Conservation (phyloP, 2,329 filamentous ascomycete genomes). For the Dendryphion nanum region DNA sequence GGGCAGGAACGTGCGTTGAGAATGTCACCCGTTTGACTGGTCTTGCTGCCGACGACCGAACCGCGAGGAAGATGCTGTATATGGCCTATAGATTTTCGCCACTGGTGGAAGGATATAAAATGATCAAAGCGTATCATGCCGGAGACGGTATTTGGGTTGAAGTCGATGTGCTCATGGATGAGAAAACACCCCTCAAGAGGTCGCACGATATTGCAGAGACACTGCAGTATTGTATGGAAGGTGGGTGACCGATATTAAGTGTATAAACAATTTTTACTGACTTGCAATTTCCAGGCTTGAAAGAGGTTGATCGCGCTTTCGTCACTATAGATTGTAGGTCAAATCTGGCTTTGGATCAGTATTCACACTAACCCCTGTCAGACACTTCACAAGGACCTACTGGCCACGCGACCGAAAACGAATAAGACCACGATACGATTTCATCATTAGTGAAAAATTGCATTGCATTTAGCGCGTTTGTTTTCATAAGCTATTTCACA, state of each 20-base stretch:
- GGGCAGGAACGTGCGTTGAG: conserved; percentile 60
- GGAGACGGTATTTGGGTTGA: conserved; percentile 65
- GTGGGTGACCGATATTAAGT: conserved; percentile 24
- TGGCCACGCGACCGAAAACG: conserved; percentile 37
- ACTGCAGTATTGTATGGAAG: conserved; percentile 61
- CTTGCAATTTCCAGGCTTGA: conserved; percentile 41
- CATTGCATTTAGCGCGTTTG: too few species aligned
- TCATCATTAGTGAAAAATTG: neutral
- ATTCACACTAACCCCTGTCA: conserved; percentile 5
- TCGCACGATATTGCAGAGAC: conserved; percentile 63
- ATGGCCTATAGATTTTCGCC: conserved; percentile 58
- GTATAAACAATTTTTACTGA: conserved; percentile 19
- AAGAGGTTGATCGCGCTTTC: conserved; percentile 54
- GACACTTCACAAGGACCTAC: conserved; percentile 41
- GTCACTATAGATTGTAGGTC: conserved; percentile 52
- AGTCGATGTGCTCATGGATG: conserved; percentile 58
- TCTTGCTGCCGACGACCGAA: conserved; percentile 52
- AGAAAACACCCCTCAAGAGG: conserved; percentile 51
- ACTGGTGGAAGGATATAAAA: conserved; percentile 55
- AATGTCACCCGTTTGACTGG: conserved; percentile 61
- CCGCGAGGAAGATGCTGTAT: conserved; percentile 58
- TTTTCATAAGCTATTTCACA: too few species aligned
- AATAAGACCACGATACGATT: conserved; percentile 4
- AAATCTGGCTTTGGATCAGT: neutral
- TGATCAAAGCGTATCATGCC: conserved; percentile 58